Percentiles rank a stretch among this genome's conserved stretches.
These are phyloP conservation scores for Hyaloperonospora arabidopsidis DNA, from an alignment of 352 stramenopile species.

Conservation along the genomic window DNA sequence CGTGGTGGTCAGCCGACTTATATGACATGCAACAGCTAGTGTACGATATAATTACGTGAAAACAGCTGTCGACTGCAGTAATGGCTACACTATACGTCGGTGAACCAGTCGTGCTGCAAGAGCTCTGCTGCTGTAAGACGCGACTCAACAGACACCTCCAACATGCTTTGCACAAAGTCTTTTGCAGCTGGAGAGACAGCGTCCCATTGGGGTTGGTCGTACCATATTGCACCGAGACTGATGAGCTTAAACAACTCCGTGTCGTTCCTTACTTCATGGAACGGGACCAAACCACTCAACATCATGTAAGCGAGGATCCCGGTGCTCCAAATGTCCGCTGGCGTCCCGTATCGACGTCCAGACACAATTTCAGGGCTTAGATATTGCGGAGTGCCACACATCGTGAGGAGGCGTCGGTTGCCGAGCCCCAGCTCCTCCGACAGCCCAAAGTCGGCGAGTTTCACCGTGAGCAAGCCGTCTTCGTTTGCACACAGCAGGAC, in stretches of 20 bases:
- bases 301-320: slow-evolving; percentile 95
- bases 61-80: no score
- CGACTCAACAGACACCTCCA: slow-evolving; percentile 78
- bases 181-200: slow-evolving; percentile 72
- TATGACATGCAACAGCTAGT: not conserved
- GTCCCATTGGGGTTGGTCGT: slow-evolving; percentile 83
- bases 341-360: slow-evolving; percentile 83
- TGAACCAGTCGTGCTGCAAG: slow-evolving; percentile 50
- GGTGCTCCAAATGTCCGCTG: slow-evolving; percentile 92
- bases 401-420: slow-evolving; percentile 80
- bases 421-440: slow-evolving; percentile 86
- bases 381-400: slow-evolving; percentile 95
- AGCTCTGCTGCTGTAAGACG: slow-evolving; percentile 49
- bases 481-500: slow-evolving; percentile 68
- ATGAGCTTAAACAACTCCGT: slow-evolving; percentile 75
- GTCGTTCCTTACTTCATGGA: slow-evolving; percentile 44
- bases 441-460: slow-evolving; percentile 88
- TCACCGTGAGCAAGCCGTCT: slow-evolving; percentile 76
- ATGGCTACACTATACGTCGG: slow-evolving; percentile 20
- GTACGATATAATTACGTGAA: not conserved
- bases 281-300: slow-evolving; percentile 50
- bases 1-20: not conserved
- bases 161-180: slow-evolving; percentile 80
- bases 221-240: slow-evolving; percentile 86
- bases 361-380: slow-evolving; percentile 94